Base-by-base conservation (phyloP, 2,329 filamentous ascomycete genomes). In the Botrytis squamosa region DNA sequence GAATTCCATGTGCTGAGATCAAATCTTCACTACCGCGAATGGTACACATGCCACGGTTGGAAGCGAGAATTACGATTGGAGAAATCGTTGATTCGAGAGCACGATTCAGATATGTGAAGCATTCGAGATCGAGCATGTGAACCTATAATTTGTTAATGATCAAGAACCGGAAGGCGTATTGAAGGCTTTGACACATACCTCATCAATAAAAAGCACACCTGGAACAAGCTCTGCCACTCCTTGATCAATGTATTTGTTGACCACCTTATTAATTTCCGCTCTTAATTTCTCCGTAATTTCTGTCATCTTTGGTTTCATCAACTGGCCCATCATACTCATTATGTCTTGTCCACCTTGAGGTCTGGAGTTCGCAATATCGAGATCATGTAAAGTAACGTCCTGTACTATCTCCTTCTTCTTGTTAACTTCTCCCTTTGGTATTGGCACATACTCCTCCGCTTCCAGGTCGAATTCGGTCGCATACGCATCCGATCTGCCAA, bases 321-420 rank as follows among this genome's bases (percentile, higher is more conserved):
- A 85, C 84, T 99, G 96, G 80, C 96, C 96, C 95, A 99, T 98
- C 96, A 99, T 98, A 86, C 95, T 98, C 95, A 99, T 98, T 78
- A 99, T 97, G 83, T 99, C 96, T 86, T 99, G 96, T 63, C 96
- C 96, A 71, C 96, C 96, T 85, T 98, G 94, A 7, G 96, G 96
- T 80, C 95, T 88, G 22, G 96, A 93, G 81, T 99, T 99, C 77
- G 96, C 96, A 76, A 98, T 92, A 81, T 99, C 96, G 73, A 99
- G 87, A 81, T 99, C 96, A 83, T 99, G 96, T 77, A 99, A 88
- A 64, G 96, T 98, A 76, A 99, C 96, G 81, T 99, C 96, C 83
- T 99, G 96, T 52, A 99, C 96, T 79, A 99, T 97, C 85, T 99
- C 96, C 87, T 99, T 99, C 90, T 98, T 98, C 89, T 99, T 99